phyloP scores from a whole-genome alignment of 1,139 yeast species.

The Diutina pseudorugosa region DNA sequence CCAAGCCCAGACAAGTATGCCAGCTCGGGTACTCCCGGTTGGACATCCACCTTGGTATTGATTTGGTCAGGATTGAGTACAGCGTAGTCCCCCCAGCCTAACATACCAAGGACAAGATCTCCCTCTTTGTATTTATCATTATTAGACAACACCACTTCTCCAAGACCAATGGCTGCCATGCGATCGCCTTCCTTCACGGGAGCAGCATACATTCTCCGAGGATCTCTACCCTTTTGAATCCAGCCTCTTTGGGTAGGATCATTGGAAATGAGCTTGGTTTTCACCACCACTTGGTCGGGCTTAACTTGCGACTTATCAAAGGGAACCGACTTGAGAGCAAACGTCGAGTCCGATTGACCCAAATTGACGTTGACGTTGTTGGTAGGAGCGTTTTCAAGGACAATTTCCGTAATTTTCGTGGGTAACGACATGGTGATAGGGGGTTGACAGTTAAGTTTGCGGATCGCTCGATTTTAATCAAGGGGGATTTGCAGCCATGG shows the following conservation, averaged over 20 bases:
- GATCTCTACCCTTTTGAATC: constrained; percentile 33
- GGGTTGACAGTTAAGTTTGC: neutral
- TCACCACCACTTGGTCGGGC: constrained; percentile 34
- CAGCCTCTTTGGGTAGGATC: constrained; percentile 63
- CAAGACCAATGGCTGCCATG: constrained; percentile 40
- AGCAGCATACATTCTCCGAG: constrained; percentile 31
- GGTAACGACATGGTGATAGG: neutral
- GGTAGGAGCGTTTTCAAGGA: constrained; percentile 12
- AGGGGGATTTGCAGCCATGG: too few species aligned
- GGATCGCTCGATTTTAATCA: neutral
- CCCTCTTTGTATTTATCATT: constrained; percentile 27
- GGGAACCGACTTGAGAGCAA: constrained; percentile 16
- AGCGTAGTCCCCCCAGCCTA: constrained; percentile 31
- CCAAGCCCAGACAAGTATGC: constrained; percentile 37
- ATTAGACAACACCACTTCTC: constrained; percentile 34
- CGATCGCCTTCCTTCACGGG: constrained; percentile 35
- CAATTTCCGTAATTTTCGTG: constrained; percentile 5
- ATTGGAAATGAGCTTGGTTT: constrained; percentile 39
- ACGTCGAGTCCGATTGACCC: constrained; percentile 20
- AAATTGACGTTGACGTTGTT: constrained; percentile 14
- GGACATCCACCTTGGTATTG: constrained; percentile 14
- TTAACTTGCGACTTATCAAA: constrained; percentile 14
- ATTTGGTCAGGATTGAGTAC: constrained; percentile 10
- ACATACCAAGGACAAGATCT: constrained; percentile 22
- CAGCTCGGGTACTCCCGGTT: neutral